phyloP scores from a whole-genome alignment of 345 rosid genomes.

The Crucihimalaya himalaica region DNA sequence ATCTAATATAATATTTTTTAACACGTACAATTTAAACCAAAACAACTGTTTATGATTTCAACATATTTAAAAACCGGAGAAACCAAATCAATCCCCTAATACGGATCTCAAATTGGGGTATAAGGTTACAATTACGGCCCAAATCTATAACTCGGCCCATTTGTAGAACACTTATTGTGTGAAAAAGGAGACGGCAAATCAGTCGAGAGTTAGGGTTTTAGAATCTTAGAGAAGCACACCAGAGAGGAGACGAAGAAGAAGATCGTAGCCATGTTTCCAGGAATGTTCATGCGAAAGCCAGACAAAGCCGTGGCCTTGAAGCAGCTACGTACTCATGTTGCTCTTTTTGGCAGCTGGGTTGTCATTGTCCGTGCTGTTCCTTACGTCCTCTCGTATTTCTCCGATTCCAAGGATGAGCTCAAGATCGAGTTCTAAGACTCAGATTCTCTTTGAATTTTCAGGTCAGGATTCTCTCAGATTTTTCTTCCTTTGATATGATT shows the following conservation, averaged over 20 bases:
- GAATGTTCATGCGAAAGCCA: slow-evolving; percentile 83
- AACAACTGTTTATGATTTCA: not conserved
- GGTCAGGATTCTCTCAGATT: too few relatives aligned
- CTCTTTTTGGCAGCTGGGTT: slow-evolving; percentile 71
- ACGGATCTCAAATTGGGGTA: not conserved
- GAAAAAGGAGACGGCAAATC: slow-evolving; percentile 7
- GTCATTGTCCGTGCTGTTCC: slow-evolving; percentile 69
- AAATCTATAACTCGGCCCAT: not conserved
- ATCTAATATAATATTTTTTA: too few relatives aligned
- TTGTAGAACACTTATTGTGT: not conserved
- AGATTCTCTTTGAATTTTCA: not conserved
- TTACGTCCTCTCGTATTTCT: slow-evolving; percentile 66
- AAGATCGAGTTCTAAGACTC: slow-evolving; percentile 64
- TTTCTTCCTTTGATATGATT: not conserved
- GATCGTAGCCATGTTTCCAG: slow-evolving; percentile 65
- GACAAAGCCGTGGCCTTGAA: slow-evolving; percentile 84
- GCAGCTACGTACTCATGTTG: slow-evolving; percentile 68
- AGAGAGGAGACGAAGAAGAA: not conserved
- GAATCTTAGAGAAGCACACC: slow-evolving; percentile 8
- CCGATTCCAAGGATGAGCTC: slow-evolving; percentile 68
- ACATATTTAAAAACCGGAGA: too few relatives aligned
- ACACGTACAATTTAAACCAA: not conserved
- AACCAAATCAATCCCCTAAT: too few relatives aligned
- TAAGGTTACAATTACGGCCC: not conserved
- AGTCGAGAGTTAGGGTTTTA: slow-evolving; percentile 34